Evolutionary conservation across 495 filamentous ascomycete species (phyloP), one percentile per base, ranked within the genome.

Genomic region (Collariella sp.): DNA sequence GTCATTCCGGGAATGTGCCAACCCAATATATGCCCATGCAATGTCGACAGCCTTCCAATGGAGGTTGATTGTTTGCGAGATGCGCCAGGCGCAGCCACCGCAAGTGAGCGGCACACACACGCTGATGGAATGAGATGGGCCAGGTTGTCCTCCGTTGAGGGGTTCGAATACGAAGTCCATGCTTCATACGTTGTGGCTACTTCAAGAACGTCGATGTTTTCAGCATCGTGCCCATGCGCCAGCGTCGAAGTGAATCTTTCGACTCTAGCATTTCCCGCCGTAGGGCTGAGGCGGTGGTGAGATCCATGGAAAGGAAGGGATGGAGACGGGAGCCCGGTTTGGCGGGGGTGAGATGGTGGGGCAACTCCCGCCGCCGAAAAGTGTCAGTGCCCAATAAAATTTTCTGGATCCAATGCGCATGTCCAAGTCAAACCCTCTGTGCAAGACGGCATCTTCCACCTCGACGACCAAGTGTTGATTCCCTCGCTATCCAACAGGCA

Each of bases 371-470:
- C 42, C 22, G 40, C 24, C 19, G 6, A 54, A 48, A 47, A 40
- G 24, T 35, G n/a, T 29, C 40, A 50, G 48, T 41, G 24, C 39
- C 56, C 51, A 59, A 54, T 59, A 52, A 59, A 59, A 59, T 43
- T 59, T 59, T 59, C 52, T 11, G 13, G 39, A 54, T 50, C 19
- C 13, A 19, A 44, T 38, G 24, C 19, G 11, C n/a, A 52, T 39
- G 44, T 46, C 42, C 2, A 33, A 12, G 18, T 39, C 7, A 45
- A 39, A 50, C 40, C 5, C 18, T 52, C 24, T 1, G 18, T 34
- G 41, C 50, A 26, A 26, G 19, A 49, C 55, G 41, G 49, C 24
- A 50, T 35, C 36, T 45, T 54, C 50, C 39, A 50, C 38, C 12
- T 50, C 39, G 19, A 3, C 15, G 52, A 20, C 15, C 19, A 7